Base-by-base conservation (phyloP, 2,329 filamentous ascomycete genomes). In the Penicillium sp. region DNA sequence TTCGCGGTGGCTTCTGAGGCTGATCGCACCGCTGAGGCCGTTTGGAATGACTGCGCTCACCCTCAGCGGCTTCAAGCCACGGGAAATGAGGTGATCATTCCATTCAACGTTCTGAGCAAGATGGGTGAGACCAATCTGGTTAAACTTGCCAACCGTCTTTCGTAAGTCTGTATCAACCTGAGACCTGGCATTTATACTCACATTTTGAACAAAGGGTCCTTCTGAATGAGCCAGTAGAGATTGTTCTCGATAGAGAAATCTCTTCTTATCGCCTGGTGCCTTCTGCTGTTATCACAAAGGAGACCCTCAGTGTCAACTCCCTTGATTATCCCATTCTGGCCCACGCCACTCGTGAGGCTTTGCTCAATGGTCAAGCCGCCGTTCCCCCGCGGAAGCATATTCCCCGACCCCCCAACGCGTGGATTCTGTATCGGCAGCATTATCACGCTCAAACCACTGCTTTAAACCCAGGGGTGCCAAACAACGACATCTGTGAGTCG, bases 401-500 rank as follows among this genome's bases (percentile, higher is more conserved):
- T 24, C 74, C 76, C 52, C 75, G 78, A n/a, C 77, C 78, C 19
- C 72, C 75, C 16, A 80, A 80, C 65, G 74, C 75, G 5, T 80
- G 79, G 65, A 79, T 79, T 54, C 67, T 80, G 24, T 81, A 79
- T 61, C 74, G 77, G 26, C 70, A 77, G 61, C 67, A 76, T 45
- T 69, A 76, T 52, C 74, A 77, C 56, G 66, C 72, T 1, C 58
- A 60, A 14, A 59, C 77, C 46, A 77, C 75, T 53, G 72, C 68
- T n/a, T 55, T 64, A 35, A 70, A 76, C 55, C 76, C 76, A n/a
- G 68, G 67, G 13, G 60, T 78, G 29, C 72, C 76, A 52, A 80
- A 80, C 65, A 80, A 79, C 55, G 68, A 76, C 24, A 79, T 80
- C 44, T 79, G 75, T 78, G 67, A 71, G 76, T 70, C 43, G 46